These are phyloP conservation scores for Epichloe baconii DNA, from an alignment of 2,329 filamentous ascomycete species.

Conservation along the genomic window DNA sequence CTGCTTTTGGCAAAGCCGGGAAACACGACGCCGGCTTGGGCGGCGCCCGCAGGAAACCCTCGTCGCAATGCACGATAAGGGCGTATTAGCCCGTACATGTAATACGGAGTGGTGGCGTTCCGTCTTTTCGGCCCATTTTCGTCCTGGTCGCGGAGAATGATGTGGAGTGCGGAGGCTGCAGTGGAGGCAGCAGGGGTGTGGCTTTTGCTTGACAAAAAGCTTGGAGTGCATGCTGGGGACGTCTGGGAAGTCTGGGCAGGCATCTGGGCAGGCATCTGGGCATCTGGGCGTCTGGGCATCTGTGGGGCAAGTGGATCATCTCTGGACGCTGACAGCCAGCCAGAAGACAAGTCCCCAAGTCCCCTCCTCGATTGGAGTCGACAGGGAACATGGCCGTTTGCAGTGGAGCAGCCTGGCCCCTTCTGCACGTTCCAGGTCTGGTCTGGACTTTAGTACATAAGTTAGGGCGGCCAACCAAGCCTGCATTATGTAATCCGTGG, in stretches of 20 bases:
- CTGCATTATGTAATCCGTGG: background rate
- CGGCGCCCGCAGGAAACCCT: conserved; percentile 1
- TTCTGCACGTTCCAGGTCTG: conserved; percentile 1
- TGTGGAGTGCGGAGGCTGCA: conserved; percentile 7
- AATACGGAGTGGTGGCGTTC: background rate
- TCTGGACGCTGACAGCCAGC: background rate
- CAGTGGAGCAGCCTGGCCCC: background rate
- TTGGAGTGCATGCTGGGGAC: background rate
- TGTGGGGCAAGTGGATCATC: background rate
- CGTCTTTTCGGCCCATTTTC: conserved; percentile 7
- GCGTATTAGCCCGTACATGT: too few relatives aligned
- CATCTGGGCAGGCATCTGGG: too few relatives aligned
- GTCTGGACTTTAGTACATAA: background rate
- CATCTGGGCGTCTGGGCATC: background rate
- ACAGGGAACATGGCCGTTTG: conserved; percentile 1
- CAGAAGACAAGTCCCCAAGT: too few relatives aligned
- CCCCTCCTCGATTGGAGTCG: background rate
- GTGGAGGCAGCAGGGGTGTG: conserved; percentile 2
- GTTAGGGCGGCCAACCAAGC: too few relatives aligned
- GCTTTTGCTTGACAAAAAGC: background rate
- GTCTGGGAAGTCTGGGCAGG: background rate
- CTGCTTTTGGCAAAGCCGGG: background rate
- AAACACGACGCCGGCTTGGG: background rate
- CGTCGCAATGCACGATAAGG: background rate
- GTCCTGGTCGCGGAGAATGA: conserved; percentile 3